phyloP scores from a whole-genome alignment of 305 asterid species.

The Solanum chacoense region DNA sequence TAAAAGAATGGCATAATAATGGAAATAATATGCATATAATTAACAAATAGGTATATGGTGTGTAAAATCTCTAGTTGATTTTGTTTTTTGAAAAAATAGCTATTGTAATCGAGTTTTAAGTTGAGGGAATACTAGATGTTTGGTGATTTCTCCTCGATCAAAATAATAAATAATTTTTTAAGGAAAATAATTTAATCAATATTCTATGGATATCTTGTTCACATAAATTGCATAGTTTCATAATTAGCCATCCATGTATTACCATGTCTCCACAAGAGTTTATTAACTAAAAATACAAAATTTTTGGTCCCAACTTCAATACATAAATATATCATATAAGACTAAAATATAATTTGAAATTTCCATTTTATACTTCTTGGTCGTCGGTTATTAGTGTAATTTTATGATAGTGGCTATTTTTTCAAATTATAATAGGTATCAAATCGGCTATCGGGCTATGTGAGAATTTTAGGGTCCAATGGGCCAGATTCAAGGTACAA shows the following conservation, averaged over 20 bases:
- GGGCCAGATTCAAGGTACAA: neutral
- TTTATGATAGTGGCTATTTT: neutral
- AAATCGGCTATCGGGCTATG: neutral
- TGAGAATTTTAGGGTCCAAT: neutral
- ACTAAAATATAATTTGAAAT: neutral
- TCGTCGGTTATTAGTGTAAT: neutral
- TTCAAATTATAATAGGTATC: neutral
- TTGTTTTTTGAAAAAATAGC: neutral
- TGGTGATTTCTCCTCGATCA: neutral
- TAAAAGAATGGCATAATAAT: neutral
- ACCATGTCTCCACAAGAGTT: neutral
- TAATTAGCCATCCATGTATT: neutral
- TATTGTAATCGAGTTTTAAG: neutral
- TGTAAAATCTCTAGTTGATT: neutral
- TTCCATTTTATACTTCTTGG: neutral
- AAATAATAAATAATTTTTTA: too few species aligned
- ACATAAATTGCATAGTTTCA: neutral
- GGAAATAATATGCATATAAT: neutral
- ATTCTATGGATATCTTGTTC: neutral
- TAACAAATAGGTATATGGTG: neutral
- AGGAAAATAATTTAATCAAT: neutral
- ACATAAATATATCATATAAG: neutral
- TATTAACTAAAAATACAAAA: neutral
- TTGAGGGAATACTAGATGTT: neutral
- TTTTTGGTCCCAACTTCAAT: neutral